Evolutionary conservation across 352 stramenopile genomes (phyloP).

Genomic region (Phytophthora meadii): DNA sequence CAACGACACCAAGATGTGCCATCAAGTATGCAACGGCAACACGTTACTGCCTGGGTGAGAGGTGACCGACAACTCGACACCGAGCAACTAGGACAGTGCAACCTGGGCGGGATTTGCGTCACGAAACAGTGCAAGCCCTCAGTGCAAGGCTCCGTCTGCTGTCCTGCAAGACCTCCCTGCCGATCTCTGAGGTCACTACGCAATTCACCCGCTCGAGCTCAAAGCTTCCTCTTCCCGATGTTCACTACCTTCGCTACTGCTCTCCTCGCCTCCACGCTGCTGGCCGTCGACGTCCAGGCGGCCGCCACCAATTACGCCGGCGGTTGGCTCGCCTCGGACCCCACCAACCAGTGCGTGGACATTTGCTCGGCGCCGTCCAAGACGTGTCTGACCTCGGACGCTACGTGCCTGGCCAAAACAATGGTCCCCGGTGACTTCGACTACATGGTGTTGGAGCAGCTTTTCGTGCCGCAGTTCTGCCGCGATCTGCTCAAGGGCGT

Average conservation of each 20-base stretch:
- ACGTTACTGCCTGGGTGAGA: slow-evolving; percentile 30
- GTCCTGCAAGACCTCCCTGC: slow-evolving; percentile 10
- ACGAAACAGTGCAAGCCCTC: slow-evolving; percentile 8
- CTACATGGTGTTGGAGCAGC: slow-evolving; percentile 82
- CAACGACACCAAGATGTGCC: slow-evolving; percentile 24
- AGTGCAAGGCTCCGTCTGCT: slow-evolving; percentile 12
- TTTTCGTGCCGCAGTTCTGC: slow-evolving; percentile 86
- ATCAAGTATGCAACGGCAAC: slow-evolving; percentile 18
- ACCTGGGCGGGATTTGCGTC: slow-evolving; percentile 20
- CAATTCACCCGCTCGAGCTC: slow-evolving; percentile 16
- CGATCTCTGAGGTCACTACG: slow-evolving; percentile 20
- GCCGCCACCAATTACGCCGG: slow-evolving; percentile 64
- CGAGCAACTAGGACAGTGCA: slow-evolving; percentile 11
- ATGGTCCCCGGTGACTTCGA: slow-evolving; percentile 71
- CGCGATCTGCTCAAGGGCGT: slow-evolving; percentile 72
- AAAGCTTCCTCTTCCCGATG: slow-evolving; percentile 14
- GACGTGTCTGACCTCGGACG: slow-evolving; percentile 59
- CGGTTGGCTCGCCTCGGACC: slow-evolving; percentile 52
- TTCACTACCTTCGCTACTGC: slow-evolving; percentile 29
- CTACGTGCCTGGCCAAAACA: slow-evolving; percentile 65
- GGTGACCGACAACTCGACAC: slow-evolving; percentile 13
- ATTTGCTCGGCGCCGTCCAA: slow-evolving; percentile 72
- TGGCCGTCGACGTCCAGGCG: slow-evolving; percentile 36
- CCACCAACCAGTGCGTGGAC: slow-evolving; percentile 68
- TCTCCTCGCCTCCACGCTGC: slow-evolving; percentile 32